Conservation (phyloP, 2,329 filamentous ascomycete species). For the Knufia fluminis region DNA sequence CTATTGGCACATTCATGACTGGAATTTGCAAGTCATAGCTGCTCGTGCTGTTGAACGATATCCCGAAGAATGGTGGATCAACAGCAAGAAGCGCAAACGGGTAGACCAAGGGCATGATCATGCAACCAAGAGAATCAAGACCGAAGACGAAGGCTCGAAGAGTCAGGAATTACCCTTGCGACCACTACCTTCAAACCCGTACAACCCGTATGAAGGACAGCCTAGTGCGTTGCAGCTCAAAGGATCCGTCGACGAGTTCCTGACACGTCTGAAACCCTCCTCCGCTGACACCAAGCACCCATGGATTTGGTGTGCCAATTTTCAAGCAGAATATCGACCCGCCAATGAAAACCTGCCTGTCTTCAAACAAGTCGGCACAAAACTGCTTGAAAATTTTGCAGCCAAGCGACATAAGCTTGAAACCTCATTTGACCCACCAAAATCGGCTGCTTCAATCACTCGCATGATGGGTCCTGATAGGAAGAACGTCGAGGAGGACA, state of each 20-base stretch:
- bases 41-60: constrained; percentile 5
- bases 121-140: background rate
- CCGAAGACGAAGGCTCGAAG: background rate
- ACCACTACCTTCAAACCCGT: constrained; percentile 26
- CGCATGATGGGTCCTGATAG: constrained; percentile 35
- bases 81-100: constrained; percentile 7
- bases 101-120: background rate
- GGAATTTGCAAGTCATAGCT: constrained; percentile 17
- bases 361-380: constrained; percentile 46
- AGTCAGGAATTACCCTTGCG: constrained; percentile 13
- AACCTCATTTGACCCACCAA: constrained; percentile 29
- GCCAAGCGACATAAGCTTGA: constrained; percentile 40
- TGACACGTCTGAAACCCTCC: constrained; percentile 58
- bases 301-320: constrained; percentile 70
- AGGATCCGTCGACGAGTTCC: constrained; percentile 57
- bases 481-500: constrained; percentile 40
- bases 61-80: constrained; percentile 1
- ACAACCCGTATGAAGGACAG: constrained; percentile 52
- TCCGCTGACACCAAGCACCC: constrained; percentile 35
- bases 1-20: constrained; percentile 38
- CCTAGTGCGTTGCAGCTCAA: constrained; percentile 50
- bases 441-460: constrained; percentile 22
- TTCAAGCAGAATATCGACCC: constrained; percentile 31
- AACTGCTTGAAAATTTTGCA: constrained; percentile 45
- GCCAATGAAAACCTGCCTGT: constrained; percentile 38